These are phyloP conservation scores for Fusarium albosuccineum DNA, from an alignment of 2,329 filamentous ascomycete species.

Conservation along the genomic window DNA sequence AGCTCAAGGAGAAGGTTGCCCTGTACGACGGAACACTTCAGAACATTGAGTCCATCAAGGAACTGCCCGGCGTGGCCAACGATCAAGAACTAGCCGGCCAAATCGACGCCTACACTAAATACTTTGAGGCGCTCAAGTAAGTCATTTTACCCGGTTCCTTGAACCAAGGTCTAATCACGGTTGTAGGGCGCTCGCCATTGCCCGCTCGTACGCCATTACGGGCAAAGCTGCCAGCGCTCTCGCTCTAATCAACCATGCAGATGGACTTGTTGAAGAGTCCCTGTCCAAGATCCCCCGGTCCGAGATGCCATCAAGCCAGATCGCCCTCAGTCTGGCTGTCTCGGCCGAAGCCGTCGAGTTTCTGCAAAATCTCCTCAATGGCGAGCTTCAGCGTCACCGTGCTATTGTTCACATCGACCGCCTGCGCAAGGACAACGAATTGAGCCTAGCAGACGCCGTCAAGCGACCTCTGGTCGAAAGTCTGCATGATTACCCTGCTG, in stretches of 20 bases:
- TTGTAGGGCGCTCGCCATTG: conserved; percentile 82
- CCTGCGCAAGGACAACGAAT: conserved; percentile 65
- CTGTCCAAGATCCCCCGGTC: conserved; percentile 60
- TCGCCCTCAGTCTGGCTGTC: conserved; percentile 77
- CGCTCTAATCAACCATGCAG: conserved; percentile 83
- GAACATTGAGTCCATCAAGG: conserved; percentile 89
- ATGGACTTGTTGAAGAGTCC: conserved; percentile 71
- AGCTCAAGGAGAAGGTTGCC: conserved; percentile 87
- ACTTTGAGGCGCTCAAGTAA: conserved; percentile 91
- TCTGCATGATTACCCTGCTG: conserved; percentile 79
- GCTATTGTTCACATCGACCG: conserved; percentile 87
- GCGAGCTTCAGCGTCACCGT: conserved; percentile 83
- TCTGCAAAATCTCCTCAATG: conserved; percentile 73
- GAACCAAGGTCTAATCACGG: conserved; percentile 25
- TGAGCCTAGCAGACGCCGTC: conserved; percentile 47
- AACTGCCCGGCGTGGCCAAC: conserved; percentile 89
- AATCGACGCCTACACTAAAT: conserved; percentile 81
- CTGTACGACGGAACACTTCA: conserved; percentile 93
- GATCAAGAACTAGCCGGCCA: conserved; percentile 82
- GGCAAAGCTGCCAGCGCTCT: conserved; percentile 82
- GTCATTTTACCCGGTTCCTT: conserved; percentile 41
- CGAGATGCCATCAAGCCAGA: conserved; percentile 40
- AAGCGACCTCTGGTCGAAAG: conserved; percentile 76
- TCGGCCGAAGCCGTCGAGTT: conserved; percentile 68
- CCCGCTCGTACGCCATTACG: conserved; percentile 83